Conservation (phyloP, 345 rosid genomes). For the Odontarrhena argentea region DNA sequence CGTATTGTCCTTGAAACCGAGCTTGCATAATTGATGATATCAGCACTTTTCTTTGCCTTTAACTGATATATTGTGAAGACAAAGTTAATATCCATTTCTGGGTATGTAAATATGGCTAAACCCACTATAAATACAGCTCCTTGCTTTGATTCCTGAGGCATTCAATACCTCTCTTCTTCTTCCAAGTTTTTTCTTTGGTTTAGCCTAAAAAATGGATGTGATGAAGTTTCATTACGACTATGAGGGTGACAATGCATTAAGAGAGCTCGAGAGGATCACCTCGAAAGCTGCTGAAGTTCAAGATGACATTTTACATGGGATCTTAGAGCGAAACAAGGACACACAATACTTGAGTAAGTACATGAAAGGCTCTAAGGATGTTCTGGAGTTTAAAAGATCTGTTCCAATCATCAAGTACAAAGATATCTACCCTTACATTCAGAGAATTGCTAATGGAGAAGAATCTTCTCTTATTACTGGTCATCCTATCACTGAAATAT, state of each 20-base stretch:
- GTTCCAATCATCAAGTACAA: slow-evolving; percentile 83
- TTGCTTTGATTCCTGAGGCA: slow-evolving; percentile 33
- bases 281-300: slow-evolving; percentile 61
- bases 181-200: slow-evolving; percentile 6
- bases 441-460: slow-evolving; percentile 80
- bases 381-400: slow-evolving; percentile 53
- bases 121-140: slow-evolving; percentile 37
- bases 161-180: slow-evolving; percentile 27
- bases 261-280: slow-evolving; percentile 74
- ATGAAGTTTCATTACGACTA: slow-evolving; percentile 27
- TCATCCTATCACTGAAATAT: slow-evolving; percentile 74
- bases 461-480: slow-evolving; percentile 67
- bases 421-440: slow-evolving; percentile 67
- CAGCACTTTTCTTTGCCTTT: slow-evolving; percentile 31
- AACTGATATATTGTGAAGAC: slow-evolving; percentile 28
- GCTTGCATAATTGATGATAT: slow-evolving; percentile 34
- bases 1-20: slow-evolving; percentile 36
- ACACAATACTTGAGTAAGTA: slow-evolving; percentile 63
- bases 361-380: slow-evolving; percentile 53
- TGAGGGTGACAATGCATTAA: slow-evolving; percentile 43
- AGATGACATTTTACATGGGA: slow-evolving; percentile 55
- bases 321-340: slow-evolving; percentile 54
- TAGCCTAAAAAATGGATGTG: slow-evolving; percentile 22
- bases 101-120: slow-evolving; percentile 28
- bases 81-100: slow-evolving; percentile 33